These are phyloP conservation scores for Paracorniculantispora psalliotae DNA, from an alignment of 2,329 filamentous ascomycete genomes.

Conservation along the genomic window DNA sequence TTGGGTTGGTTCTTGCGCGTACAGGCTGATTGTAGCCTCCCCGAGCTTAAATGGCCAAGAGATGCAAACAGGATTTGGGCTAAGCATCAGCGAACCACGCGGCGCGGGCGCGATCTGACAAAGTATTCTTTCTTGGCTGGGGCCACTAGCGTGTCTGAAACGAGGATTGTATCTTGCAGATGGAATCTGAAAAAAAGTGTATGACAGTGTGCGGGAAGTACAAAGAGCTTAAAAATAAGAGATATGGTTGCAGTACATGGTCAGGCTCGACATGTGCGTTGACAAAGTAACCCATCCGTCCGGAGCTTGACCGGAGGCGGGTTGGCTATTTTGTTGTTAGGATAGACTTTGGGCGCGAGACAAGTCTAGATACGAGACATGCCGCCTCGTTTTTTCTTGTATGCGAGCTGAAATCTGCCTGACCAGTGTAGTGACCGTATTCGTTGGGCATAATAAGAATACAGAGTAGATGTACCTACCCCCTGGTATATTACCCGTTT, in stretches of 20 bases:
- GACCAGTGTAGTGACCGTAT: neutral
- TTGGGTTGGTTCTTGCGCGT: neutral
- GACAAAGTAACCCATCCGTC: neutral
- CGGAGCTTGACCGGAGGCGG: neutral
- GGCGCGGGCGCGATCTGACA: neutral
- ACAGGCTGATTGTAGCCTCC: neutral
- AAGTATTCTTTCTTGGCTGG: neutral
- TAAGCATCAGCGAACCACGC: constrained; percentile 2
- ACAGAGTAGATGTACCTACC: too few relatives aligned
- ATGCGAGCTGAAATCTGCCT: neutral
- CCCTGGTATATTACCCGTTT: neutral
- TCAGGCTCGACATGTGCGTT: neutral
- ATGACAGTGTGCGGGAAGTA: neutral
- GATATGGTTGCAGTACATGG: neutral
- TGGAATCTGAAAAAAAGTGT: neutral
- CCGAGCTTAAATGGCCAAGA: neutral
- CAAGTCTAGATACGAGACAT: neutral
- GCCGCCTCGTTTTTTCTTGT: neutral
- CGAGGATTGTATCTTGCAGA: neutral
- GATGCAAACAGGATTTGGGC: neutral
- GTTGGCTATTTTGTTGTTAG: neutral
- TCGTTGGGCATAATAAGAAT: neutral
- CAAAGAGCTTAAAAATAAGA: neutral
- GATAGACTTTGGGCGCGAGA: neutral
- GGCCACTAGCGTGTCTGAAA: neutral